Percentiles rank a stretch among this genome's conserved stretches.
These are phyloP conservation scores for Thielaviopsis euricoi DNA, from an alignment of 2,329 filamentous ascomycete species.

Conservation along the genomic window DNA sequence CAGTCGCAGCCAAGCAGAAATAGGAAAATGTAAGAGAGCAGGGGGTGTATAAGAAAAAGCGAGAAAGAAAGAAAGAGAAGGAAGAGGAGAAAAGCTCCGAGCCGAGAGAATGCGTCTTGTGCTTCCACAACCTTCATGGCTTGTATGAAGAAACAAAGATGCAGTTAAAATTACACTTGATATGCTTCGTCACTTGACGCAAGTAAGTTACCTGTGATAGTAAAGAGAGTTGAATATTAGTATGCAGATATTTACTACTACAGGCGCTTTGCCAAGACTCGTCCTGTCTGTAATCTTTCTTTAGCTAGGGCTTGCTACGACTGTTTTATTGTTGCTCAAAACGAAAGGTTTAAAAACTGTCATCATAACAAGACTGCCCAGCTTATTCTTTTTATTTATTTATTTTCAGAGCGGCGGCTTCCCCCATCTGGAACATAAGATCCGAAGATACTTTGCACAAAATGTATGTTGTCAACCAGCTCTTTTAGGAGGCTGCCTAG, in stretches of 20 bases:
- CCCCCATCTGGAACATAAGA: not conserved
- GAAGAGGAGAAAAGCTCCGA: not conserved
- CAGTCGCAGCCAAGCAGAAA: not conserved
- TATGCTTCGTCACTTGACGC: not conserved
- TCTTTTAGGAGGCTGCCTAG: not conserved
- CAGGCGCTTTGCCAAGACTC: too few species aligned
- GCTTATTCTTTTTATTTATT: not conserved
- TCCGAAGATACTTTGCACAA: not conserved
- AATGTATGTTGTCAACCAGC: not conserved
- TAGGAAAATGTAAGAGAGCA: not conserved
- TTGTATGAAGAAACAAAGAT: not conserved
- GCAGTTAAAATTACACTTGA: not conserved
- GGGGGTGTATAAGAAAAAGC: not conserved
- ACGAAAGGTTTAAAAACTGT: not conserved
- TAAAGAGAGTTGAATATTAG: too few species aligned
- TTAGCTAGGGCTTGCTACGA: too few species aligned
- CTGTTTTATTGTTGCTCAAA: too few species aligned
- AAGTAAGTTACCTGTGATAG: not conserved
- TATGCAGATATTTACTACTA: too few species aligned
- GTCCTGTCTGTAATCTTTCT: too few species aligned
- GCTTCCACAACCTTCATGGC: not conserved
- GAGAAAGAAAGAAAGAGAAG: not conserved
- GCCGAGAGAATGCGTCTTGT: not conserved
- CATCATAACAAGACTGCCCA: not conserved
- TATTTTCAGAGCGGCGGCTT: not conserved